Conservation (phyloP, 1,139 yeast species). For the Blastobotrys proliferans region DNA sequence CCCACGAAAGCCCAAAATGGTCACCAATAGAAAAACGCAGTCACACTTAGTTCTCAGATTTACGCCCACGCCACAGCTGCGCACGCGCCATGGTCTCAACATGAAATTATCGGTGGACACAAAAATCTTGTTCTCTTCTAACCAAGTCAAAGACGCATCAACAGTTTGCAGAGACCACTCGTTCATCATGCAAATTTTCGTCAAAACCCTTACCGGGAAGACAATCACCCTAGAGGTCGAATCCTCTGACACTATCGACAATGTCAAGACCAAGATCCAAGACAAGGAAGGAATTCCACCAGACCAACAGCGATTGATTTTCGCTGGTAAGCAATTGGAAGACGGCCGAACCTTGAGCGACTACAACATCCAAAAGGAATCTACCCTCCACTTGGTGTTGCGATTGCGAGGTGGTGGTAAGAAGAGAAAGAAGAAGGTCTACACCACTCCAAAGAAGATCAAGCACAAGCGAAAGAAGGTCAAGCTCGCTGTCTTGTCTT, state of each 20-base stretch:
- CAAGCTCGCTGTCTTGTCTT: conserved; percentile 98
- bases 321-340: conserved; percentile 99
- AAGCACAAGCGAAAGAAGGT: conserved; percentile 99
- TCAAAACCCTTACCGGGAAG: conserved; percentile 98
- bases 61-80: not conserved
- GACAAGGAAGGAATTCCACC: conserved; percentile 99
- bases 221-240: conserved; percentile 99
- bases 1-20: not conserved
- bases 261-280: conserved; percentile 98
- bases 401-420: conserved; percentile 99
- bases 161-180: conserved; percentile 32
- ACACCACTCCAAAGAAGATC: conserved; percentile 99
- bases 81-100: too few species aligned
- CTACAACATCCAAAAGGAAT: conserved; percentile 99
- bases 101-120: too few species aligned
- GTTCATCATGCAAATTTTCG: conserved; percentile 85
- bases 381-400: conserved; percentile 94
- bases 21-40: not conserved
- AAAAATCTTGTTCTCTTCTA: too few species aligned
- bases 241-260: conserved; percentile 98
- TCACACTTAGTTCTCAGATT: too few species aligned
- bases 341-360: conserved; percentile 98
- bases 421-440: conserved; percentile 99
- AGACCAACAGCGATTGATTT: conserved; percentile 98
- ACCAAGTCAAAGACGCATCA: conserved; percentile 28